phyloP scores from a whole-genome alignment of 495 filamentous ascomycete species.

The Annulohypoxylon maeteangense region DNA sequence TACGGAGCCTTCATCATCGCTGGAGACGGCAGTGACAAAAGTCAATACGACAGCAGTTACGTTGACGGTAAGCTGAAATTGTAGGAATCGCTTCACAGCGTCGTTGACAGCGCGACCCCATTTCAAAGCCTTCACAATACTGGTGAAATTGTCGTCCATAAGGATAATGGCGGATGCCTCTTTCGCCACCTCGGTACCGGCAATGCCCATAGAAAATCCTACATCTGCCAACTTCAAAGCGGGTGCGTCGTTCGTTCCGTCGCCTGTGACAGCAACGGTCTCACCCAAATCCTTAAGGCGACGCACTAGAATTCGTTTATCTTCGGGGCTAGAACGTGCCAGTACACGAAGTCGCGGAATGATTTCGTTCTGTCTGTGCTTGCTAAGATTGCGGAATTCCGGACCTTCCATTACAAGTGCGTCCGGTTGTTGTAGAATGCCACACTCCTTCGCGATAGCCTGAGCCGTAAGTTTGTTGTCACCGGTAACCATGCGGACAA shows the following conservation, averaged over 20 bases:
- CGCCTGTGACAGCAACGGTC: constrained; percentile 88
- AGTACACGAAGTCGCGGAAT: constrained; percentile 84
- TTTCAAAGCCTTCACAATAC: constrained; percentile 87
- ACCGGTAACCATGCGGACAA: constrained; percentile 91
- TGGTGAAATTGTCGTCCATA: constrained; percentile 89
- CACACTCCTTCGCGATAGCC: constrained; percentile 85
- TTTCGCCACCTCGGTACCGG: constrained; percentile 93
- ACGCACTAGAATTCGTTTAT: constrained; percentile 83
- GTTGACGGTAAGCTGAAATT: constrained; percentile 94
- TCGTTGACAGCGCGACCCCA: constrained; percentile 94
- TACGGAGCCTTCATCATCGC: constrained; percentile 71
- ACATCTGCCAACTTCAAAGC: constrained; percentile 87
- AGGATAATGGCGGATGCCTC: constrained; percentile 92
- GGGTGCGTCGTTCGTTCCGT: constrained; percentile 91
- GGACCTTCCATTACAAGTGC: constrained; percentile 86
- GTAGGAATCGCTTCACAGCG: constrained; percentile 88
- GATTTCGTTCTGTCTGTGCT: constrained; percentile 73
- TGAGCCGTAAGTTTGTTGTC: constrained; percentile 85
- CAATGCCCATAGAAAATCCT: constrained; percentile 92
- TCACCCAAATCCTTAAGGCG: constrained; percentile 78
- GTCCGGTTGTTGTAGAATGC: constrained; percentile 77
- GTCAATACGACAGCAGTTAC: constrained; percentile 86
- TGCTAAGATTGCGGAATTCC: constrained; percentile 79
- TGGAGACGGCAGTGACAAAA: constrained; percentile 84
- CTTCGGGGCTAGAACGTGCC: constrained; percentile 86